Evolutionary conservation across 352 stramenopile genomes (phyloP).

Genomic region (Peronosclerospora sorghi): DNA sequence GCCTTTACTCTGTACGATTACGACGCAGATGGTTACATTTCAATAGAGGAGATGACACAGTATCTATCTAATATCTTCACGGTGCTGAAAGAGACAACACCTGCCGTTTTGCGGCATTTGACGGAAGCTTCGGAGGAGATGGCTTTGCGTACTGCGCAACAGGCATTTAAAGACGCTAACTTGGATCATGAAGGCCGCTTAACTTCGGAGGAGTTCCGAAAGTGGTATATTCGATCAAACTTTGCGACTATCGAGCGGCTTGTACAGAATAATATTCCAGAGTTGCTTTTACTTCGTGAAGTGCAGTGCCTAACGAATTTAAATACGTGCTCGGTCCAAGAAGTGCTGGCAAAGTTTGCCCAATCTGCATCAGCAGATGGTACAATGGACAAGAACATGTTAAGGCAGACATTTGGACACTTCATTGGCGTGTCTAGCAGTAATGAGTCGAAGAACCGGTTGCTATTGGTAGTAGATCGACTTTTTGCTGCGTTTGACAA

Average conservation of each 20-base stretch:
- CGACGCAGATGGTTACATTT: constrained; percentile 79
- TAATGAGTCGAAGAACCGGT: constrained; percentile 19
- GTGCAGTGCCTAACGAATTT: constrained; percentile 73
- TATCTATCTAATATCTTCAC: constrained; percentile 83
- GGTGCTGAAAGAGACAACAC: constrained; percentile 69
- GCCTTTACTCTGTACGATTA: constrained; percentile 81
- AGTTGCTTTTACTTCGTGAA: constrained; percentile 68
- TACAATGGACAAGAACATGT: constrained; percentile 54
- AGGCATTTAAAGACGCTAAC: constrained; percentile 71
- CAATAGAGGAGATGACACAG: constrained; percentile 70
- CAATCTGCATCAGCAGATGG: constrained; percentile 53
- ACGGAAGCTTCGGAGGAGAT: constrained; percentile 51
- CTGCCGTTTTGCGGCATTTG: constrained; percentile 32
- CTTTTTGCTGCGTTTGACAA: constrained; percentile 78
- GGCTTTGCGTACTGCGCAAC: constrained; percentile 42
- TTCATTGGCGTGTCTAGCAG: constrained; percentile 24
- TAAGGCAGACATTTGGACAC: constrained; percentile 48
- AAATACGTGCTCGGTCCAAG: constrained; percentile 45
- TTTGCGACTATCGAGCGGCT: constrained; percentile 66
- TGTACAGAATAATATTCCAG: constrained; percentile 67
- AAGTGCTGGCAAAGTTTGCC: constrained; percentile 72
- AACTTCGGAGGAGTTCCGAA: constrained; percentile 66
- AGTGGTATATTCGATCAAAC: constrained; percentile 72
- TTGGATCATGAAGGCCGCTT: constrained; percentile 54
- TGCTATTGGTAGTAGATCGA: constrained; percentile 57